Conservation (phyloP, 345 rosid genomes). For the Mercurialis annua region DNA sequence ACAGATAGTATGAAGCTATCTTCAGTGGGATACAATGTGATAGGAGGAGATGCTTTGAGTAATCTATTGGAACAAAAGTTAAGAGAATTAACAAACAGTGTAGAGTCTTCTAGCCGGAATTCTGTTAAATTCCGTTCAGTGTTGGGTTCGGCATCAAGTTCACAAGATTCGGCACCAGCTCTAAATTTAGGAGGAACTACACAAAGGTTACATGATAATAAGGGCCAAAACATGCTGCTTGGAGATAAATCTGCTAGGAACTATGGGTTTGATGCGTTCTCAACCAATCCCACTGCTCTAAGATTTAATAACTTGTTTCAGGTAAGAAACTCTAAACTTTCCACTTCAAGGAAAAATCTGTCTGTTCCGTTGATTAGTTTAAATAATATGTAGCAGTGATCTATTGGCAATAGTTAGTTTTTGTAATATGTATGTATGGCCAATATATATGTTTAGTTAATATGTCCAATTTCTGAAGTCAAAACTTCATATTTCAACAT, state of each 20-base stretch:
- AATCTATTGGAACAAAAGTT: slow-evolving; percentile 83
- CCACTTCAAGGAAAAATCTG: neutral
- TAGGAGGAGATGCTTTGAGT: slow-evolving; percentile 79
- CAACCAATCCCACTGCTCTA: slow-evolving; percentile 23
- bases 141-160: slow-evolving; percentile 32
- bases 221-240: slow-evolving; percentile 11
- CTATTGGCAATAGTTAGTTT: too few relatives aligned
- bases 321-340: slow-evolving; percentile 34
- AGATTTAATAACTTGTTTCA: slow-evolving; percentile 39
- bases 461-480: too few relatives aligned
- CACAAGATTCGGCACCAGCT: slow-evolving; percentile 24
- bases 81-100: slow-evolving; percentile 55
- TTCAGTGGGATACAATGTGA: slow-evolving; percentile 52
- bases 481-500: too few relatives aligned
- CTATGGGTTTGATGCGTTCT: slow-evolving; percentile 23
- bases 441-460: too few relatives aligned
- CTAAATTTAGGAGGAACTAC: slow-evolving; percentile 19
- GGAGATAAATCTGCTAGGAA: slow-evolving; percentile 24
- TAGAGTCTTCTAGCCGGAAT: slow-evolving; percentile 50
- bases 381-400: too few relatives aligned
- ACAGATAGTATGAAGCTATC: slow-evolving; percentile 44
- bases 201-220: slow-evolving; percentile 19
- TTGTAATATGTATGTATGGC: too few relatives aligned
- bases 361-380: neutral
- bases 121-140: slow-evolving; percentile 32